Percentiles rank a stretch among this genome's conserved stretches.
These are phyloP conservation scores for Alternaria viburni DNA, from an alignment of 2,329 filamentous ascomycete species.

Conservation along the genomic window DNA sequence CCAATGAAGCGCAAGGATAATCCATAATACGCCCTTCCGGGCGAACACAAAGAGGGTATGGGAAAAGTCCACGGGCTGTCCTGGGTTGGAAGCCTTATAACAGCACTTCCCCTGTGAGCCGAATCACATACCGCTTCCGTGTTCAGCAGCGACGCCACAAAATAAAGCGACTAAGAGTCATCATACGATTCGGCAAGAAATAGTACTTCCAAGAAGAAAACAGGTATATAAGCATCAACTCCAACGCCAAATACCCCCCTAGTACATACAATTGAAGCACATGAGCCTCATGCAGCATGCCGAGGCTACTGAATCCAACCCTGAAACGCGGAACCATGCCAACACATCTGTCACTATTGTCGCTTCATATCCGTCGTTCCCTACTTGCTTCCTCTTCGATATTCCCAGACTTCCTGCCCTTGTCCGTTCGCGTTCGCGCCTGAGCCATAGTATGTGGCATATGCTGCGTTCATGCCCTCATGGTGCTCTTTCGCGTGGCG, in stretches of 20 bases:
- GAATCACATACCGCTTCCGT: neutral
- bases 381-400: constrained; percentile 15
- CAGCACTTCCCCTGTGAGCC: neutral
- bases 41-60: neutral
- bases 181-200: neutral
- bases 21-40: neutral
- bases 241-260: neutral
- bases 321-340: neutral
- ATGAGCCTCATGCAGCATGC: neutral
- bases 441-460: constrained; percentile 28
- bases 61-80: neutral
- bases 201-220: neutral
- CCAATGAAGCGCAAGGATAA: neutral
- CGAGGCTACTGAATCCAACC: neutral
- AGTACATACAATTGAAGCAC: neutral
- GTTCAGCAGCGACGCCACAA: neutral
- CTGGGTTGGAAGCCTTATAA: neutral
- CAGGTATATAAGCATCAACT: neutral
- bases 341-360: neutral
- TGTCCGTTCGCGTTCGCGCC: neutral
- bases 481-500: constrained; percentile 29
- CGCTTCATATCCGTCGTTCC: neutral
- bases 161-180: neutral
- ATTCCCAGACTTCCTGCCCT: constrained; percentile 24
- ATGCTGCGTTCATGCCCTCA: constrained; percentile 26